Percentiles rank a stretch among this genome's conserved stretches.
Evolutionary conservation across 2,329 filamentous ascomycete genomes (phyloP).

Genomic region (Calonectria leucothoes): DNA sequence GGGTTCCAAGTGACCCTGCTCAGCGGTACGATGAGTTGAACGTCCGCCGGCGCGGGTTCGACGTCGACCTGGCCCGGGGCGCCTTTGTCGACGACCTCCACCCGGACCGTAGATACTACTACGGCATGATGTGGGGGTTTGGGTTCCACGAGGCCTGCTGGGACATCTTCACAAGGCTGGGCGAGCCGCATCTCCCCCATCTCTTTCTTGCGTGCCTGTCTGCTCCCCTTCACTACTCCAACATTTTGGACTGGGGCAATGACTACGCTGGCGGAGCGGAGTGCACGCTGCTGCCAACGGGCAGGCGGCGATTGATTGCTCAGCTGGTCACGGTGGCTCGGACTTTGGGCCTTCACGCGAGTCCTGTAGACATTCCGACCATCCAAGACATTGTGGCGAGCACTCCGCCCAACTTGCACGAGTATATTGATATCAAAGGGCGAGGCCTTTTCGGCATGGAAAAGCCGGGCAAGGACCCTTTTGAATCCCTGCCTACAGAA

Average conservation of each 20-base stretch:
- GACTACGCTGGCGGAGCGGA: conserved; percentile 12
- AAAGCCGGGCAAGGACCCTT: background rate
- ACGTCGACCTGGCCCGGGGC: background rate
- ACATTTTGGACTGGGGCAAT: conserved; percentile 29
- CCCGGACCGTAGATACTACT: background rate
- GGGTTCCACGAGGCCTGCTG: conserved; percentile 26
- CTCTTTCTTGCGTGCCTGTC: conserved; percentile 23
- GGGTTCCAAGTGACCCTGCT: background rate
- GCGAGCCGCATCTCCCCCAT: background rate
- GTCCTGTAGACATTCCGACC: background rate
- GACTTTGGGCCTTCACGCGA: background rate
- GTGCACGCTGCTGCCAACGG: background rate
- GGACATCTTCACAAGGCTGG: conserved; percentile 9
- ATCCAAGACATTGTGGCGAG: background rate
- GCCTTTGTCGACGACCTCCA: background rate
- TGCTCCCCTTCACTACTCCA: background rate
- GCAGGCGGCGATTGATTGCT: background rate
- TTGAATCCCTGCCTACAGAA: conserved; percentile 13
- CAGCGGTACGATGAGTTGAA: background rate
- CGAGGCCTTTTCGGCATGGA: background rate
- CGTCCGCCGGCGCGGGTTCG: background rate
- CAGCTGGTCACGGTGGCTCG: background rate
- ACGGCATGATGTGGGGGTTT: conserved; percentile 24
- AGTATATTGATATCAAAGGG: background rate
- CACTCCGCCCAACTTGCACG: background rate